Evolutionary conservation across 2,329 filamentous ascomycete species (phyloP), one percentile per base, ranked within the genome.

Genomic region (Aspergillus aculeatus): DNA sequence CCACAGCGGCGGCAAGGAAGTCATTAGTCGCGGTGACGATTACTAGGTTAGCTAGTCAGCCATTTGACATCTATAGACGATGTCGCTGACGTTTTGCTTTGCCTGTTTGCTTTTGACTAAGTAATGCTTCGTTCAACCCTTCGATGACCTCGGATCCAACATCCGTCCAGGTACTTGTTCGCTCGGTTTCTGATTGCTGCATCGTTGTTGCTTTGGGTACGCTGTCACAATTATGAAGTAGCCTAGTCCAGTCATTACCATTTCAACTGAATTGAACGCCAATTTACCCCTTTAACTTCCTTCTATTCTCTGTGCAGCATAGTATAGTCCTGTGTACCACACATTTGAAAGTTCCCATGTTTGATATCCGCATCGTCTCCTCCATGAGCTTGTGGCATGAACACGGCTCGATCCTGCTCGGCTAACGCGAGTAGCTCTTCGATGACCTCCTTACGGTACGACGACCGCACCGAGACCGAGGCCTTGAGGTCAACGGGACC

Each of bases 1-100:
- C 26, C 74, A 78, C 16, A 74, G 75, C 54, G 72, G 72, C 26
- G 66, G 69, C 47, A 84, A 84, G 64, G 83, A 85, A 65, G 73
- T 85, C 21, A 70, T 84, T 19, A 83, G 81, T 66, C 81, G 82
- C 48, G 81, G 83, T 24, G 74, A 77, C 16, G 82, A 84, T 70
- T 84, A 84, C 63, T 84, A 70, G 68, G 26, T 4, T 44, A 10
- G 38, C 16, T 5, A 29, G 6, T 29, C 26, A 9, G 24, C 24
- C 24, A 9, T 44, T 44, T 19, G 38, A 19, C 38, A 44, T 44
- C 16, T 44, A 16, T 44, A 44, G 16, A 44, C 38, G 38, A 44
- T 44, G 38, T 19, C 38, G 49, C 47, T 31, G 38, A 16, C 21
- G 10, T 23, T 44, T 50, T 24, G 12, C 24, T 54, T 38, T 31